Evolutionary conservation across 768 basidiomycete genomes (phyloP), one percentile per base, ranked within the genome.

Genomic region (Leccinum fibrillosum): DNA sequence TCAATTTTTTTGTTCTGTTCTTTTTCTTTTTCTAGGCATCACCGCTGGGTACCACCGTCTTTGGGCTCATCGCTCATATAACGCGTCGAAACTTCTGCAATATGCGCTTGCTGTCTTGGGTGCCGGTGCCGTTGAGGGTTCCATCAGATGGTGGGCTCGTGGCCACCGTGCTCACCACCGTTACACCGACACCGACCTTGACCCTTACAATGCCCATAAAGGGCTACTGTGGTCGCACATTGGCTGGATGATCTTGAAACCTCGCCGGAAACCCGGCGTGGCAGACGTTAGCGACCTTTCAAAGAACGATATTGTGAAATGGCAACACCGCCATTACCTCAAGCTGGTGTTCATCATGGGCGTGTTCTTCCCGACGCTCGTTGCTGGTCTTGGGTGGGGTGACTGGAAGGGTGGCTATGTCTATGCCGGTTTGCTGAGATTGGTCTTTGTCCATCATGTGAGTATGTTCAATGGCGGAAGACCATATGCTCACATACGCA

Each of bases 61-160:
- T 1, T 99, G 95, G 94, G 92, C 97, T 10, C 97, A 99, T 69
- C 86, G 97, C 56, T 82, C 92, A 0, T 99, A 96, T 74, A 98
- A 97, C 69, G 97, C 96, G 37, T 86, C 89, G 4, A 80, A 81
- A 58, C 88, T 90, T 15, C 76, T 98, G 12, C 88, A 98, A 71
- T 97, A 93, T 69, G 76, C 83, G 62, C 84, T 98, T 50, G 92
- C 94, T 25, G 66, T 90, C 19, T 82, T 86, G 10, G 97, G 96
- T 52, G 88, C 93, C 2, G 96, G 97, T 50, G 95, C 96, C 5
- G 89, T 96, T 49, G 85, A 99, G 70, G 96, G 96, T 9, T 97
- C 95, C 21, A 96, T 99, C 77, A 90, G 92, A 73, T 98, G 97
- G 97, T 98, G 97, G 97, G 89, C 89, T 21, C 85, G 97, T 53